Base-by-base conservation (phyloP, 805 yeast genomes). In the Schwanniomyces pseudopolymorphus region DNA sequence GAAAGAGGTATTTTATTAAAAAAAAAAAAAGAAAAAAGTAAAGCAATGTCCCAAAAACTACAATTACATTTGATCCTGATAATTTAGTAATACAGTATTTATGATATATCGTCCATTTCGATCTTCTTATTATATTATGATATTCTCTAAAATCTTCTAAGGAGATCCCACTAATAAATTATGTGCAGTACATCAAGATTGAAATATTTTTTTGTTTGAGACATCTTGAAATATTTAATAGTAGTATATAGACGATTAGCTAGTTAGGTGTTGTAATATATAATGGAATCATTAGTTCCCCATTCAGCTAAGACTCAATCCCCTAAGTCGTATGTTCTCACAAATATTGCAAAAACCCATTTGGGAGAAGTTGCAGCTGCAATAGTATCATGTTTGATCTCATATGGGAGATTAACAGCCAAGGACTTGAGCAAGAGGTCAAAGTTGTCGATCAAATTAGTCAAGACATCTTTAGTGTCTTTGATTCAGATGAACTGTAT, bases 401-500 rank as follows among this genome's bases (percentile, higher is more conserved):
- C 85, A 45, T 76, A 84, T 52, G 95, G 96, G 11, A 74, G 94
- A 49, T 67, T 84, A 28, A 75, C 80, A 0, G 72, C 84, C 1
- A 63, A 62, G 20, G 89, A 87, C 41, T 54, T 90, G 19, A 62
- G 76, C 37, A 60, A 65, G 22, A 66, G 67, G 43, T 70, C 84
- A 2, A 64, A 68, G 7, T 60, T 86, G 41, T 77, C 84, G 0
- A 44, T 70, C 0, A 62, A 77, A 11, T 66, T 77, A 11, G 80
- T 88, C 16, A 83, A 83, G 52, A 78, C 84, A 27, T 74, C 87
- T 0, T 70, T 92, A 37, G 95, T 88, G 4, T 79, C 91, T 6
- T 69, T 92, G 56, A 74, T 91, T 35, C 97, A 92, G 64, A 71
- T 89, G 51, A 80, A 87, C 48, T 86, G 96, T 63, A 83, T 88